Base-by-base conservation (phyloP, 768 basidiomycete genomes). In the Mycena vitilis region DNA sequence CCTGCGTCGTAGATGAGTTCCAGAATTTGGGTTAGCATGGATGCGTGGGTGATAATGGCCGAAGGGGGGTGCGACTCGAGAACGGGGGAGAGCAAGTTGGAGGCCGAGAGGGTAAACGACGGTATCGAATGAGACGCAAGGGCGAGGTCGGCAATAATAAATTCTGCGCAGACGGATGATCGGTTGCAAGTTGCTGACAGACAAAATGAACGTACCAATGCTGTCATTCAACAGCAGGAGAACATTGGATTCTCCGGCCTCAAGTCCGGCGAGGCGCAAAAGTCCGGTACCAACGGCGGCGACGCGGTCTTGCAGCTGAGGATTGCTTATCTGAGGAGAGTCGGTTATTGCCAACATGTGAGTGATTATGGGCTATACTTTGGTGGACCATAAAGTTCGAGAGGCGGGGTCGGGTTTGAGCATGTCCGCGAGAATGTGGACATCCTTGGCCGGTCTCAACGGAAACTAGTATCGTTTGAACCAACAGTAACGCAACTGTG, bases 151-250 rank as follows among this genome's bases (percentile, higher is more conserved):
- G 88, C 83, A 53, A 95, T 87, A 74, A 95, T 74, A 76, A 92
- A 96, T 80, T 92, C 94, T 93, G 73, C 5, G 23, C 16, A 12
- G 10, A 2, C 11, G 9, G 11, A 40, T 30, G 23, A 47, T 65
- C 23, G 53, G 58, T 4, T 2, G 20, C 6, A 12, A 6, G 16
- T 34, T 23, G 30, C 30, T 30, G 5, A 30, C 30, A 5, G 18
- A 4, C 37, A 23, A 57, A 38, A 34, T 38, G 38, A 42, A 76
- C 85, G 15, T 71, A 92, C 94, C 94, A 53, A 95, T 81, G 52
- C 91, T 79, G 74, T 95, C 95, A 70, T 95, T 92, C 47, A 96
- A 81, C 30, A 95, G 80, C 15, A 95, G 78, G n/a, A 95, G 76
- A 10, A 92, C 92, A 67, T 83, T 89, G 36, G 93, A 91, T 59